These are phyloP conservation scores for Boehmeria nivea DNA, from an alignment of 306 rosid species.

Conservation along the genomic window DNA sequence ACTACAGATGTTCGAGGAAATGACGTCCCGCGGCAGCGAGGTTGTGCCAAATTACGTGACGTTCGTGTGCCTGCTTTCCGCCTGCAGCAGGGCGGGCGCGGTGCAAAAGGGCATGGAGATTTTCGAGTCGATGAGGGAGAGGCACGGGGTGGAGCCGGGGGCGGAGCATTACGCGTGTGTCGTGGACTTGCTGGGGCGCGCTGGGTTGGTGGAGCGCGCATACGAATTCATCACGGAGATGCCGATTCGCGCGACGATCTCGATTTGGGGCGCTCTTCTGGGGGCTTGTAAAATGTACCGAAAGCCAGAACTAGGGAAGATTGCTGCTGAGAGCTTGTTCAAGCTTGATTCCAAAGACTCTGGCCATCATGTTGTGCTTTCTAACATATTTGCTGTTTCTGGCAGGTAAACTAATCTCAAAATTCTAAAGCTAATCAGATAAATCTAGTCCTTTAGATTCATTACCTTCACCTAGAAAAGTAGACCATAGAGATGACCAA, in stretches of 20 bases:
- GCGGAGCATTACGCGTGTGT: constrained; percentile 83
- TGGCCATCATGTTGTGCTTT: constrained; percentile 81
- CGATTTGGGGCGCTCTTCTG: constrained; percentile 86
- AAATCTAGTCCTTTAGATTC: neutral
- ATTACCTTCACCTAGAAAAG: constrained; percentile 3
- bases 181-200: constrained; percentile 72
- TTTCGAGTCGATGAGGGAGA: constrained; percentile 57
- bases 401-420: constrained; percentile 48
- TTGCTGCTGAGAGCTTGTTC: constrained; percentile 73
- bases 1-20: constrained; percentile 52
- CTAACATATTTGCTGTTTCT: constrained; percentile 73
- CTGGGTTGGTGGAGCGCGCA: constrained; percentile 82
- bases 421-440: neutral
- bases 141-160: constrained; percentile 54
- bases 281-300: constrained; percentile 77
- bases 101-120: constrained; percentile 64
- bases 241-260: constrained; percentile 64
- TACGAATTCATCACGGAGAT: constrained; percentile 57
- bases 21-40: constrained; percentile 27
- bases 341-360: constrained; percentile 83
- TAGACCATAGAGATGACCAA: neutral
- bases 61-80: constrained; percentile 67
- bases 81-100: constrained; percentile 73
- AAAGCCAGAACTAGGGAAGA: constrained; percentile 61
- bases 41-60: constrained; percentile 56